A percentile compares a stretch with the other conserved stretches of the same genome.
Evolutionary conservation across 169 alveolate species (phyloP).

Genomic region (Plasmodium berghei): DNA sequence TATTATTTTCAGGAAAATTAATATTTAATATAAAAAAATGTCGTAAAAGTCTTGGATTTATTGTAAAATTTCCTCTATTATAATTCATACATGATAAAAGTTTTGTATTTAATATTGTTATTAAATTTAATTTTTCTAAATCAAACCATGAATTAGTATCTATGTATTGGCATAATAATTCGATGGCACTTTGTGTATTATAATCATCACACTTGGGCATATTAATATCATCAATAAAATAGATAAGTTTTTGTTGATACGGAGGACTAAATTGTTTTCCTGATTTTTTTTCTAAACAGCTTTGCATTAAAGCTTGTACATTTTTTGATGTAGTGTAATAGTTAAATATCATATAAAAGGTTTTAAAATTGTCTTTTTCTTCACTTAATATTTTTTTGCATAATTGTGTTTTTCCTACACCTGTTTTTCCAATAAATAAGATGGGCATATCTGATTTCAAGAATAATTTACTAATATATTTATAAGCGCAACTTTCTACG

Average conservation of each 20-base stretch:
- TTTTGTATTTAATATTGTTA: slow-evolving; percentile 94
- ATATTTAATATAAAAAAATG: slow-evolving; percentile 96
- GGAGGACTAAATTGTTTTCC: slow-evolving; percentile 96
- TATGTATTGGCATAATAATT: slow-evolving; percentile 93
- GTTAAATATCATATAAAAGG: slow-evolving; percentile 84
- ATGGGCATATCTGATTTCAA: slow-evolving; percentile 59
- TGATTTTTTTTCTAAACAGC: slow-evolving; percentile 94
- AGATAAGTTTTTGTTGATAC: slow-evolving; percentile 93
- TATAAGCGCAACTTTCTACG: slow-evolving; percentile 53
- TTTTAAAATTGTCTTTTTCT: slow-evolving; percentile 91
- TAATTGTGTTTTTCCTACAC: slow-evolving; percentile 91
- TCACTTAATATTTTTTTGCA: slow-evolving; percentile 94
- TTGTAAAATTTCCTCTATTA: slow-evolving; percentile 95
- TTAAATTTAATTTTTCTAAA: slow-evolving; percentile 91
- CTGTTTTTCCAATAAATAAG: slow-evolving; percentile 63
- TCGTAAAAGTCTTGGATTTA: slow-evolving; percentile 94
- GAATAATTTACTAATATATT: slow-evolving; percentile 52
- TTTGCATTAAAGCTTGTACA: slow-evolving; percentile 84
- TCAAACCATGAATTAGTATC: slow-evolving; percentile 96
- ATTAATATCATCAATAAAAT: slow-evolving; percentile 96
- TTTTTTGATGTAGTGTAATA: slow-evolving; percentile 80
- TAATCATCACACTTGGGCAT: slow-evolving; percentile 97
- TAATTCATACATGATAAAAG: slow-evolving; percentile 95
- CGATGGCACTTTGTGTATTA: slow-evolving; percentile 96
- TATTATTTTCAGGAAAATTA: slow-evolving; percentile 95